Percentiles rank a stretch among this genome's conserved stretches.
Conservation (phyloP, 768 basidiomycete species). For the Termitomyces sp. region DNA sequence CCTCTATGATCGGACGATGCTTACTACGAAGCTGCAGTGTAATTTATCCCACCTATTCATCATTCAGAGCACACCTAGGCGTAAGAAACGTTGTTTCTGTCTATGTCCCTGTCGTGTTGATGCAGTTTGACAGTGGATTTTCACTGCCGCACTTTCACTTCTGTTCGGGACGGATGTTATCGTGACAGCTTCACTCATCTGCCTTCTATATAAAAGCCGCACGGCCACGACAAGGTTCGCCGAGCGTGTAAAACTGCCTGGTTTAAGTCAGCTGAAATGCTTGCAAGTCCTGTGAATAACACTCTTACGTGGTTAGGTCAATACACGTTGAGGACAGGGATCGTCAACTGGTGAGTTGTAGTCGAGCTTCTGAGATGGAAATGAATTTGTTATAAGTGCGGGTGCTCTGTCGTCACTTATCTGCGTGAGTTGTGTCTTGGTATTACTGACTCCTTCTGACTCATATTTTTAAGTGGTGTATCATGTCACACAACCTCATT, state of each 20-base stretch:
- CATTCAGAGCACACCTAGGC: neutral
- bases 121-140: slow-evolving; percentile 1
- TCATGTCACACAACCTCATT: slow-evolving; percentile 8
- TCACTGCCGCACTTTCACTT: slow-evolving; percentile 3
- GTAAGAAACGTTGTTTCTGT: neutral
- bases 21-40: neutral
- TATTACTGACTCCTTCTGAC: neutral
- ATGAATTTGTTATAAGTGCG: neutral
- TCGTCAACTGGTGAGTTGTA: slow-evolving; percentile 3
- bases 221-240: slow-evolving; percentile 3
- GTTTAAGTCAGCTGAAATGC: neutral
- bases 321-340: slow-evolving; percentile 5
- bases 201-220: slow-evolving; percentile 2
- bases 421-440: neutral
- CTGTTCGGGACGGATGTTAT: neutral
- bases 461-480: neutral
- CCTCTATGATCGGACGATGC: neutral
- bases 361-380: neutral
- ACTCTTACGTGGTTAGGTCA: neutral
- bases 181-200: slow-evolving; percentile 2
- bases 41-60: slow-evolving; percentile 1
- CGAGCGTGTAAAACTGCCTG: too few relatives aligned
- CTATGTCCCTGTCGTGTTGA: neutral
- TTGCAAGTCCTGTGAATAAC: slow-evolving; percentile 1
- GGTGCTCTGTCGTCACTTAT: slow-evolving; percentile 7